Percentiles rank a stretch among this genome's conserved stretches.
These are phyloP conservation scores for Cruciata laevipes DNA, from an alignment of 257 asterid genomes.

Conservation along the genomic window DNA sequence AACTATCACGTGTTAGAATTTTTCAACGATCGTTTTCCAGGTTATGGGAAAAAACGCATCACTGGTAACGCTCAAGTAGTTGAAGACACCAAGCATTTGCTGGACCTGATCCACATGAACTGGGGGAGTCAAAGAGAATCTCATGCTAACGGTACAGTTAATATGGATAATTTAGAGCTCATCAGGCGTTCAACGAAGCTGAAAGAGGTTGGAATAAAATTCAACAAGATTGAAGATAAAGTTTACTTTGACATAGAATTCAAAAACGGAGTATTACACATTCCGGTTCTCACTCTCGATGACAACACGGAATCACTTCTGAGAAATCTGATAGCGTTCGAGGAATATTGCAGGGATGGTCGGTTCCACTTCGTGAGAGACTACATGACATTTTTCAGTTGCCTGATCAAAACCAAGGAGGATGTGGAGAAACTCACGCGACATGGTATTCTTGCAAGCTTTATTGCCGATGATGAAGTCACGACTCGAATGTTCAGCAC, in stretches of 20 bases:
- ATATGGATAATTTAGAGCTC: background rate
- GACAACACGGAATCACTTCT: constrained; percentile 11
- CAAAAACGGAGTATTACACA: constrained; percentile 1
- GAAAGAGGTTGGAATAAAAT: background rate
- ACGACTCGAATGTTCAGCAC: constrained; percentile 13
- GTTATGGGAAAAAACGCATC: background rate
- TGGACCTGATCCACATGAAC: constrained; percentile 6
- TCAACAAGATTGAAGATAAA: background rate
- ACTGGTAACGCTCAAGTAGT: background rate
- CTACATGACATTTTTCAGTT: constrained; percentile 6
- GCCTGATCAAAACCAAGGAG: constrained; percentile 11
- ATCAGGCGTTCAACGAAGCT: background rate
- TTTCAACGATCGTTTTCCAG: constrained; percentile 10
- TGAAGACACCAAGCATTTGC: background rate
- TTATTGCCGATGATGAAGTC: constrained; percentile 2
- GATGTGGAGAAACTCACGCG: constrained; percentile 11
- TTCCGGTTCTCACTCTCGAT: constrained; percentile 4
- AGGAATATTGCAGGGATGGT: constrained; percentile 1
- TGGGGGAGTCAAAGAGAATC: background rate
- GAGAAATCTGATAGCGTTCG: constrained; percentile 19
- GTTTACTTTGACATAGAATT: constrained; percentile 14
- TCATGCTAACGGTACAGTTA: too few species aligned
- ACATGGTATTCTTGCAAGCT: background rate
- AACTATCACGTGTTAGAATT: background rate
- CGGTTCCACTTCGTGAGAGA: background rate